Evolutionary conservation across 2,329 filamentous ascomycete genomes (phyloP).

Genomic region (Aspergillus oerlinghausenensis): DNA sequence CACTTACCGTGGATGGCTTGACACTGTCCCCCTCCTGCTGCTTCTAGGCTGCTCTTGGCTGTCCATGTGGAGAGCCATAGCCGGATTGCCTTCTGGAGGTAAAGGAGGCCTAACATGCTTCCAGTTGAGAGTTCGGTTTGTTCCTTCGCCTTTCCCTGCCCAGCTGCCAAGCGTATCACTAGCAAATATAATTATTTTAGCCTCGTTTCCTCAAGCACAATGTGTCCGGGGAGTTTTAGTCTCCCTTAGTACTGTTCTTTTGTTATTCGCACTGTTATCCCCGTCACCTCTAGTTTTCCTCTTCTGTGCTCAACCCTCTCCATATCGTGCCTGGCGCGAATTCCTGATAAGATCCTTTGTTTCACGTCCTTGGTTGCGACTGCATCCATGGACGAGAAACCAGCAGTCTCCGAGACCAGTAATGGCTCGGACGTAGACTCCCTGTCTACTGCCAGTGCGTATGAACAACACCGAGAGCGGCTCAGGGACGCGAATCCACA

Average conservation of each 20-base stretch:
- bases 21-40: not conserved
- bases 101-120: not conserved
- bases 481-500: slow-evolving; percentile 28
- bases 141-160: not conserved
- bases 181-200: not conserved
- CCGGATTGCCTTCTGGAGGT: not conserved
- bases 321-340: too few species aligned
- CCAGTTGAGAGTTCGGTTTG: not conserved
- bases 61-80: not conserved
- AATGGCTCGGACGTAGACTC: slow-evolving; percentile 27
- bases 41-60: not conserved
- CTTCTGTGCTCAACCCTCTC: not conserved
- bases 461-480: slow-evolving; percentile 29
- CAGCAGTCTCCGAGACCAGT: slow-evolving; percentile 8
- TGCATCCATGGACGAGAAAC: slow-evolving; percentile 18
- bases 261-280: not conserved
- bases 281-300: not conserved
- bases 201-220: not conserved
- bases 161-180: not conserved
- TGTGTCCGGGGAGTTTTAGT: not conserved
- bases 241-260: not conserved
- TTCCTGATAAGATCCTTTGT: too few species aligned
- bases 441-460: slow-evolving; percentile 16
- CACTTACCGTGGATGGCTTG: not conserved
- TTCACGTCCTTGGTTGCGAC: not conserved